Evolutionary conservation across 2,329 filamentous ascomycete genomes (phyloP).

Genomic region (Cladosporium halotolerans): DNA sequence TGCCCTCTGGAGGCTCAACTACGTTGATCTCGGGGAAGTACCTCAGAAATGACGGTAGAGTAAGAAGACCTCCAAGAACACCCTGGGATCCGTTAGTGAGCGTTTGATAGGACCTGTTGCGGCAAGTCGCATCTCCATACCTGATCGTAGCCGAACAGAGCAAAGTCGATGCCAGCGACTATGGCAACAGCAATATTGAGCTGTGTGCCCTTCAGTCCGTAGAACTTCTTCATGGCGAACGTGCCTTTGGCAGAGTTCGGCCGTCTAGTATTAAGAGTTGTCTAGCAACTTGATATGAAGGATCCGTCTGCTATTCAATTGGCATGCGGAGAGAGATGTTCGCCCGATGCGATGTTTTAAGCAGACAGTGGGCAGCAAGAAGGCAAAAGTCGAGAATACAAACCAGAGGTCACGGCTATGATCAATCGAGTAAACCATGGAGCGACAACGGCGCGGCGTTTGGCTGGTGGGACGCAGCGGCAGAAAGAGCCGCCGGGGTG

Average conservation of each 20-base stretch:
- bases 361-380: background rate
- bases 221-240: slow-evolving; percentile 23
- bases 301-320: too few relatives aligned
- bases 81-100: slow-evolving; percentile 26
- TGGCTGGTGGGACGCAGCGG: background rate
- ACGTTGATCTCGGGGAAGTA: slow-evolving; percentile 38
- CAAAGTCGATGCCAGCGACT: slow-evolving; percentile 36
- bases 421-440: slow-evolving; percentile 7
- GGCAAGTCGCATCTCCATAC: background rate
- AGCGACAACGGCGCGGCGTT: too few relatives aligned
- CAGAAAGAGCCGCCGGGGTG: slow-evolving; percentile 5
- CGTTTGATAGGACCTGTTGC: too few relatives aligned
- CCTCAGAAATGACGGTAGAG: slow-evolving; percentile 35
- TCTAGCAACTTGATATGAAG: background rate
- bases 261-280: background rate
- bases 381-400: background rate
- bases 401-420: background rate
- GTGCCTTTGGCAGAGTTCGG: background rate
- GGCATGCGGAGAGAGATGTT: too few relatives aligned
- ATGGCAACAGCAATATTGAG: slow-evolving; percentile 38
- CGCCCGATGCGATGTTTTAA: background rate
- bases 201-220: slow-evolving; percentile 35
- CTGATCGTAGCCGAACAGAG: slow-evolving; percentile 21
- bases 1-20: slow-evolving; percentile 8
- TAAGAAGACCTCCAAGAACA: slow-evolving; percentile 41